phyloP scores from a whole-genome alignment of 768 basidiomycete species.

The Gloeopeniophorella convolvens region DNA sequence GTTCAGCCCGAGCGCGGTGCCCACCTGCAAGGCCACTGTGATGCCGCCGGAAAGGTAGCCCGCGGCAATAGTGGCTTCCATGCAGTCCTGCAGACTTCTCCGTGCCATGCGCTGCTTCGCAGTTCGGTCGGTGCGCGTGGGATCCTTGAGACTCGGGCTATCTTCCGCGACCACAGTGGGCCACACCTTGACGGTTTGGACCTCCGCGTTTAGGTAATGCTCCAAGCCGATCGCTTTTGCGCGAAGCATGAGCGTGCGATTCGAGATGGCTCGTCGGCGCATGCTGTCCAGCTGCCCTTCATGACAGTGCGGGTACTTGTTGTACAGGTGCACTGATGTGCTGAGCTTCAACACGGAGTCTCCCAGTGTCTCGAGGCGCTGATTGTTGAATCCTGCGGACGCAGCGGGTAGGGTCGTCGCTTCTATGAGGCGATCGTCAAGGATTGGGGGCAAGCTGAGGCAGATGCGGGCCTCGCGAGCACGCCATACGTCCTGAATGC shows the following conservation, averaged over 20 bases:
- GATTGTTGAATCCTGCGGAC: conserved; percentile 63
- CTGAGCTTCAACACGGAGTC: conserved; percentile 77
- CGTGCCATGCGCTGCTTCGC: conserved; percentile 51
- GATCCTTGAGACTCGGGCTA: conserved; percentile 29
- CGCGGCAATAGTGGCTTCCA: conserved; percentile 81
- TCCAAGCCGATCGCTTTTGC: conserved; percentile 62
- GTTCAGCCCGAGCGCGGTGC: conserved; percentile 57
- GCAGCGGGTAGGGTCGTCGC: conserved; percentile 72
- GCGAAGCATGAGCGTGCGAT: conserved; percentile 60
- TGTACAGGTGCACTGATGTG: conserved; percentile 70
- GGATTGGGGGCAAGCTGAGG: conserved; percentile 57
- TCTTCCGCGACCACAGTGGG: conserved; percentile 39
- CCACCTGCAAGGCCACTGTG: conserved; percentile 55
- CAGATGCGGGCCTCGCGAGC: conserved; percentile 43
- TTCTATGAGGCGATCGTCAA: conserved; percentile 53
- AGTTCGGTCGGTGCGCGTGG: conserved; percentile 23
- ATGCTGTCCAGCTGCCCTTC: conserved; percentile 76
- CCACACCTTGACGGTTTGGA: conserved; percentile 50
- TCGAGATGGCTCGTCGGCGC: conserved; percentile 60
- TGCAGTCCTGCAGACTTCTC: conserved; percentile 77
- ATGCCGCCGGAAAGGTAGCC: conserved; percentile 70
- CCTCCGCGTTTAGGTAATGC: conserved; percentile 56
- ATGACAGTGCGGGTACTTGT: conserved; percentile 67
- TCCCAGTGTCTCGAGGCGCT: conserved; percentile 82
- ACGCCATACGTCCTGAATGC: conserved; percentile 60